phyloP scores from a whole-genome alignment of 177 flowering plant genomes.

The Vitis hybrid region DNA sequence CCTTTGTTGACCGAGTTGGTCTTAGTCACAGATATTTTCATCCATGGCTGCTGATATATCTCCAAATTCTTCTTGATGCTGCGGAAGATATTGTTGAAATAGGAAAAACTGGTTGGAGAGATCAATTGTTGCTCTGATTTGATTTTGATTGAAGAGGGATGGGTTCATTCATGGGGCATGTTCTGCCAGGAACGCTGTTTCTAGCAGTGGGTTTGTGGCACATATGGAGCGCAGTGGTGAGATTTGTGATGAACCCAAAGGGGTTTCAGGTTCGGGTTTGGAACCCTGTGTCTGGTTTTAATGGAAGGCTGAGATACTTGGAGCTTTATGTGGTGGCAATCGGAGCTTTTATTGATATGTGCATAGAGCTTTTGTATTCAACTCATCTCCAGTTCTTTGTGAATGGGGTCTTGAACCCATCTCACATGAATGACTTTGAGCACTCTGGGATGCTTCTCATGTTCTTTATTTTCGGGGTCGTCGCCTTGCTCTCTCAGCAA shows the following conservation, averaged over 20 bases:
- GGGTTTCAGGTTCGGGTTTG: conserved; percentile 74
- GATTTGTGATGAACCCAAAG: conserved; percentile 63
- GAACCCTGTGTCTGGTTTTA: conserved; percentile 78
- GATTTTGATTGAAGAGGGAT: conserved; percentile 27
- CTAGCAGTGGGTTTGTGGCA: conserved; percentile 86
- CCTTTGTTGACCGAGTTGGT: no score
- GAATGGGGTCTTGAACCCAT: conserved; percentile 81
- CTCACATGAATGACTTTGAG: conserved; percentile 94
- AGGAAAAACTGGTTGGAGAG: no score
- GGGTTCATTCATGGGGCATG: conserved; percentile 98
- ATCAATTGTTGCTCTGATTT: no score
- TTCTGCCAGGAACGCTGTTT: conserved; percentile 84
- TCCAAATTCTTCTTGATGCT: no score
- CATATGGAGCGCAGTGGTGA: conserved; percentile 63
- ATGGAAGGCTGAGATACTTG: conserved; percentile 66
- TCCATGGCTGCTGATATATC: no score
- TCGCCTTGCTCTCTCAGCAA: conserved; percentile 64
- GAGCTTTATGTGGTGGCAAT: conserved; percentile 80
- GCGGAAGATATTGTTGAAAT: no score
- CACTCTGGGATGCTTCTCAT: conserved; percentile 96
- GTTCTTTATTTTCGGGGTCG: conserved; percentile 83
- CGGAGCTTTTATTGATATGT: conserved; percentile 84
- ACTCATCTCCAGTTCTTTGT: conserved; percentile 87
- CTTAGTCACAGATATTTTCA: no score
- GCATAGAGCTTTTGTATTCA: conserved; percentile 88